These are phyloP conservation scores for Microstegium vimineum DNA, from an alignment of 176 grass and related monocot species.

Conservation along the genomic window DNA sequence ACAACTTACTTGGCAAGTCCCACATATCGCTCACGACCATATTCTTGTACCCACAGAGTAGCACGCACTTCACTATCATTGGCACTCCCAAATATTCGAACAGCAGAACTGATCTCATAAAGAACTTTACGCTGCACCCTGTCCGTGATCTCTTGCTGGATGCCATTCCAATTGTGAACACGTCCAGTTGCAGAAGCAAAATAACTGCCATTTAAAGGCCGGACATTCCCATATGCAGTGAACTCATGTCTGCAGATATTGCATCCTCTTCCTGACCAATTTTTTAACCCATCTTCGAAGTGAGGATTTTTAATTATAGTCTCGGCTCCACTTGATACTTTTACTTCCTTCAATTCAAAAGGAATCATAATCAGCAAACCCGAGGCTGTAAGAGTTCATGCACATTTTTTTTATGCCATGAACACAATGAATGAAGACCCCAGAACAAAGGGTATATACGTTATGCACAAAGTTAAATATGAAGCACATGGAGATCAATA, in stretches of 20 bases:
- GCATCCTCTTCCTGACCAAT: conserved; percentile 99
- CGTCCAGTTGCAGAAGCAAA: conserved; percentile 77
- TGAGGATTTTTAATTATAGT: conserved; percentile 69
- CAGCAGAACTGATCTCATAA: conserved; percentile 70
- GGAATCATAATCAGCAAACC: conserved; percentile 15
- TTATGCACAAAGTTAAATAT: neutral
- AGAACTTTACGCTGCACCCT: conserved; percentile 62
- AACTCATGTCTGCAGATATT: conserved; percentile 70
- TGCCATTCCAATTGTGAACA: conserved; percentile 79
- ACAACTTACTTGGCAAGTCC: conserved; percentile 80
- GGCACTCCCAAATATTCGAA: conserved; percentile 58
- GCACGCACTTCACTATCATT: conserved; percentile 58
- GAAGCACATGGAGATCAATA: neutral
- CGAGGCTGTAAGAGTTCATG: neutral
- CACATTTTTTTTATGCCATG: neutral
- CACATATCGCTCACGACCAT: conserved; percentile 80
- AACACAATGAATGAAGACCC: neutral
- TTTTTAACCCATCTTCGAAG: conserved; percentile 69
- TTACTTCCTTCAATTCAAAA: conserved; percentile 54
- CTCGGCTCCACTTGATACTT: conserved; percentile 18
- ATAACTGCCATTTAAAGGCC: conserved; percentile 63
- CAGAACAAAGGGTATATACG: neutral
- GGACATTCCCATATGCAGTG: conserved; percentile 53
- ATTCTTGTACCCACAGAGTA: conserved; percentile 86
- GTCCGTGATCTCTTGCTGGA: conserved; percentile 89